These are phyloP conservation scores for Hansenula anomala DNA, from an alignment of 1,139 yeast genomes.

Conservation along the genomic window DNA sequence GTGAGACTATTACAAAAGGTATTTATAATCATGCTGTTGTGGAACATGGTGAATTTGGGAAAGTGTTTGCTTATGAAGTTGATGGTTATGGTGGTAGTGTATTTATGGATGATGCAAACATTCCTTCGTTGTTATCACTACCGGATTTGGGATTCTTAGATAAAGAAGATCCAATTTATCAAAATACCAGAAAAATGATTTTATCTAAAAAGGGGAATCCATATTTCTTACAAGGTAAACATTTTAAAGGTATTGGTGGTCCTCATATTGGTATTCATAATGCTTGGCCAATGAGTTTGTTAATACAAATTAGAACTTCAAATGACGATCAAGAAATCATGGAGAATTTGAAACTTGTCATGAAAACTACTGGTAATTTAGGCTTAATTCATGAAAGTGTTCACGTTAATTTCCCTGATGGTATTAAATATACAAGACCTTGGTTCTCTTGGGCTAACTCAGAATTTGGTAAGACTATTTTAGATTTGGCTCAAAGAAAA, in stretches of 20 bases:
- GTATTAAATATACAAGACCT: conserved; percentile 54
- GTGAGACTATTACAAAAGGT: conserved; percentile 46
- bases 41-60: conserved; percentile 64
- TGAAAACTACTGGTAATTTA: conserved; percentile 61
- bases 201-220: conserved; percentile 71
- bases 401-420: conserved; percentile 52
- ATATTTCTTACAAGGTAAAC: conserved; percentile 57
- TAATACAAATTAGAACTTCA: conserved; percentile 69
- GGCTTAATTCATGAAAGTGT: conserved; percentile 87
- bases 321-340: conserved; percentile 66
- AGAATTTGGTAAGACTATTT: conserved; percentile 80
- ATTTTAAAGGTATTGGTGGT: conserved; percentile 80
- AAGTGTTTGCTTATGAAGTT: conserved; percentile 82
- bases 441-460: conserved; percentile 97
- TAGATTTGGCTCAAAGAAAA: conserved; percentile 67
- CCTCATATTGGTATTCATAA: conserved; percentile 79
- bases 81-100: conserved; percentile 79
- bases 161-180: conserved; percentile 53
- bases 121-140: conserved; percentile 75
- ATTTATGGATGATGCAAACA: conserved; percentile 87
- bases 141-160: conserved; percentile 73
- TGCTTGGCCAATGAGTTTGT: conserved; percentile 90
- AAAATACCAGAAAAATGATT: conserved; percentile 76
- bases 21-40: conserved; percentile 61
- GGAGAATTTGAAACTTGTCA: conserved; percentile 43